These are phyloP conservation scores for Talaromyces sp. DNA, from an alignment of 2,329 filamentous ascomycete genomes.

Conservation along the genomic window DNA sequence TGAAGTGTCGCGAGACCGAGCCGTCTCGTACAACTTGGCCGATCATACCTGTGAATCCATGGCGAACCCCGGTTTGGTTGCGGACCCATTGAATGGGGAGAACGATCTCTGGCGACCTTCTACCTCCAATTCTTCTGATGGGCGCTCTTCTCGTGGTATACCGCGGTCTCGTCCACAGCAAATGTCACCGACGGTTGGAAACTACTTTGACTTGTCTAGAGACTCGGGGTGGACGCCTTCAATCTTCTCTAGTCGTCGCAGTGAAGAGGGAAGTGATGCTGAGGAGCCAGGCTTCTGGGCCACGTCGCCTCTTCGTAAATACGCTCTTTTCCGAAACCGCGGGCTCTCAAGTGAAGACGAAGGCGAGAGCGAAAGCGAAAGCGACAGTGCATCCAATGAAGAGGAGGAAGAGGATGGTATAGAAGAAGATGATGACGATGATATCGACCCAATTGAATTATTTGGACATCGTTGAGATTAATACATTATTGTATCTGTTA, in stretches of 20 bases:
- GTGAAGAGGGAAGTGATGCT: constrained; percentile 43
- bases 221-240: constrained; percentile 25
- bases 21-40: constrained; percentile 22
- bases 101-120: constrained; percentile 6
- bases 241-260: constrained; percentile 18
- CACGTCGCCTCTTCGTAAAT: constrained; percentile 37
- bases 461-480: constrained; percentile 47
- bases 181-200: constrained; percentile 39
- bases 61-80: constrained; percentile 12
- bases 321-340: constrained; percentile 29
- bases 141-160: background rate
- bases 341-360: constrained; percentile 22
- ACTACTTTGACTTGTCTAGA: constrained; percentile 40
- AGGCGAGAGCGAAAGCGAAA: constrained; percentile 31
- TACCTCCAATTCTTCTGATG: constrained; percentile 7
- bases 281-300: constrained; percentile 59
- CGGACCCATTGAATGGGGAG: constrained; percentile 1
- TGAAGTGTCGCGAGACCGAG: constrained; percentile 17
- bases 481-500: background rate
- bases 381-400: constrained; percentile 43
- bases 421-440: constrained; percentile 9
- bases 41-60: constrained; percentile 4
- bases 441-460: constrained; percentile 46
- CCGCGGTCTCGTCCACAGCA: constrained; percentile 32
- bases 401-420: constrained; percentile 41